Conservation (phyloP, 129 eudicot species). For the Erigeron canadensis region DNA sequence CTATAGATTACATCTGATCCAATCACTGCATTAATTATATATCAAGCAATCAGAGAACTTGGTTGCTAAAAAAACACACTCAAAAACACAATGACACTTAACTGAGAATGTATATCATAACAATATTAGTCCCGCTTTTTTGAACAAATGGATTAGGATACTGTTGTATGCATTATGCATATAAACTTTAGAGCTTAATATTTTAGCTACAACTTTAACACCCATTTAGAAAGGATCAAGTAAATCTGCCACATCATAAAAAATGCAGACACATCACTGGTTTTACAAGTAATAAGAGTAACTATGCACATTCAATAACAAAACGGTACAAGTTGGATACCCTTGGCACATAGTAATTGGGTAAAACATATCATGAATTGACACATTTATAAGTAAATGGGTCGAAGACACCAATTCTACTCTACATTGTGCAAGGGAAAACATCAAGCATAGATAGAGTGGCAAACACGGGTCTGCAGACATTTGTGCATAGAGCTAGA, state of each 20-base stretch:
- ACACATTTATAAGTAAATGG: neutral
- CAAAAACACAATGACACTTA: neutral
- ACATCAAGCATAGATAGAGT: neutral
- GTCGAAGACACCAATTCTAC: neutral
- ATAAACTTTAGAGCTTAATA: too few relatives aligned
- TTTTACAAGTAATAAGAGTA: too few relatives aligned
- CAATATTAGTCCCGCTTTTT: neutral
- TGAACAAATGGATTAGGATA: neutral
- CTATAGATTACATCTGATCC: conserved; percentile 93
- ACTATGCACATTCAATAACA: too few relatives aligned
- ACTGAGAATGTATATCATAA: neutral
- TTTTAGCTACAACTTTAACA: neutral
- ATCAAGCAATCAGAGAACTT: neutral
- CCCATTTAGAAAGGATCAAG: neutral
- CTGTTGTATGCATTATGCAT: neutral
- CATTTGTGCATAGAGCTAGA: neutral
- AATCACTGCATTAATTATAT: conserved; percentile 44
- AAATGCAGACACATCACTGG: too few relatives aligned
- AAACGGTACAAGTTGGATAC: too few relatives aligned
- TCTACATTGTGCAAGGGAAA: neutral
- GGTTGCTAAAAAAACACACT: neutral
- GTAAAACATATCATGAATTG: neutral
- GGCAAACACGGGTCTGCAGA: neutral
- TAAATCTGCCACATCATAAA: too few relatives aligned
- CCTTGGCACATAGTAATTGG: neutral